Base-by-base conservation (phyloP, 768 basidiomycete species). In the Suillus bovinus region DNA sequence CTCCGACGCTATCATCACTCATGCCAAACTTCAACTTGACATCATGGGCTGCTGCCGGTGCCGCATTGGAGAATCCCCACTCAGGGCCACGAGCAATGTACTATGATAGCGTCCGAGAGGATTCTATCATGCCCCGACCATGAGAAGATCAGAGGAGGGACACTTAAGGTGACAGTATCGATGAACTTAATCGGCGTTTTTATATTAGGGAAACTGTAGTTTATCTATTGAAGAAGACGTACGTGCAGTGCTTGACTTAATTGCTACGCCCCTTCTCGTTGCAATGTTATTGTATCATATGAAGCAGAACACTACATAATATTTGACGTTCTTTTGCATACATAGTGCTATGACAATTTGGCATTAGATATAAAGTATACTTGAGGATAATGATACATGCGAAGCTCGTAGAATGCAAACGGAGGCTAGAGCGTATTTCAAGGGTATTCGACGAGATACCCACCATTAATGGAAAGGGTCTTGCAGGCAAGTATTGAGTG, bases 1-100 rank as follows among this genome's bases (percentile, higher is more conserved):
- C 70, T 54, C 71, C 73, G 16, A 60, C 64, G 17, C 62, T 70
- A 41, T 66, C 66, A 2, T 69, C 67, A 38, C 64, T 79, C 5
- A 69, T 79, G 47, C 78, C 76, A 8, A 69, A 63, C 59, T 60
- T 79, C 49, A 20, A 14, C 24, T 20, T 56, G 17, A 72, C 73
- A 5, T 73, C 78, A 22, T 77, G 78, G 79, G 66, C 75, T 39
- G 63, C 71, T 13, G 65, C 70, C 31, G 68, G 74, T 17, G 60
- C 53, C 36, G n/a, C 59, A n/a, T 56, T 68, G 1, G 73, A 77
- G 5, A 65, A 22, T 59, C 2, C 36, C 10, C 54, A 24, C 17
- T 16, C 38, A 17, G 10, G 17, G 17, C 24, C 56, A 3, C 61
- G 56, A 55, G 38, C 58, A 31, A 46, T 41, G 38, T 36, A 61